Percentiles rank a stretch among this genome's conserved stretches.
These are phyloP conservation scores for Acarospora socialis DNA, from an alignment of 2,329 filamentous ascomycete species.

Conservation along the genomic window DNA sequence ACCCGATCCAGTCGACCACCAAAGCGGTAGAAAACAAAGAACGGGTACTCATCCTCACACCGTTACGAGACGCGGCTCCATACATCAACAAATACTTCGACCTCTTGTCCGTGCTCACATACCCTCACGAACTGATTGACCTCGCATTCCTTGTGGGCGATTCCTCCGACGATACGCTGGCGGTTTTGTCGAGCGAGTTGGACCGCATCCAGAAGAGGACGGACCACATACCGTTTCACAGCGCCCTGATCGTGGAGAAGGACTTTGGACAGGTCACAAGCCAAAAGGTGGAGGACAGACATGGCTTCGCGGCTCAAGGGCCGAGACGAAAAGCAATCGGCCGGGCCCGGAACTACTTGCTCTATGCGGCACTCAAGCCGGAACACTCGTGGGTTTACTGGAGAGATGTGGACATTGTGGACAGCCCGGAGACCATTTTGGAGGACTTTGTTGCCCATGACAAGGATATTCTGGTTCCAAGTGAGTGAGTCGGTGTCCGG, in stretches of 20 bases:
- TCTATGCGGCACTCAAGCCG: conserved; percentile 69
- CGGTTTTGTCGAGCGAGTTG: conserved; percentile 70
- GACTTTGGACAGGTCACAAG: conserved; percentile 67
- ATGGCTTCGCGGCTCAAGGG: conserved; percentile 75
- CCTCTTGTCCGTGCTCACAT: conserved; percentile 74
- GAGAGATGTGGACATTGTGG: conserved; percentile 92
- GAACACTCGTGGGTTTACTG: conserved; percentile 99
- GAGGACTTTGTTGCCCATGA: conserved; percentile 95
- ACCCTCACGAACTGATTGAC: conserved; percentile 91
- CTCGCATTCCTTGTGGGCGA: conserved; percentile 90
- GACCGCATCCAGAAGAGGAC: conserved; percentile 72
- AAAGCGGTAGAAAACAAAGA: conserved; percentile 71
- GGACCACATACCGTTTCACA: conserved; percentile 72
- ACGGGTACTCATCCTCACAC: conserved; percentile 80
- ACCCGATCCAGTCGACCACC: conserved; percentile 65
- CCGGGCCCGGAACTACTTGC: conserved; percentile 78
- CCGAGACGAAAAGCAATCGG: conserved; percentile 85
- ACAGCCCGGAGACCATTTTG: conserved; percentile 73
- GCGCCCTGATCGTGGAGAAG: conserved; percentile 75
- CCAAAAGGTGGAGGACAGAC: conserved; percentile 69
- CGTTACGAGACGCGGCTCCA: conserved; percentile 72
- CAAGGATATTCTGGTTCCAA: conserved; percentile 83
- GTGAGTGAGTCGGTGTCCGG: conserved; percentile 35
- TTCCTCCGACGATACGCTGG: conserved; percentile 78
- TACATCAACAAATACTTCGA: conserved; percentile 88